A percentile compares a stretch with the other conserved stretches of the same genome.
These are phyloP conservation scores for Trametes pubescens DNA, from an alignment of 1,284 basidiomycete genomes.

Conservation along the genomic window DNA sequence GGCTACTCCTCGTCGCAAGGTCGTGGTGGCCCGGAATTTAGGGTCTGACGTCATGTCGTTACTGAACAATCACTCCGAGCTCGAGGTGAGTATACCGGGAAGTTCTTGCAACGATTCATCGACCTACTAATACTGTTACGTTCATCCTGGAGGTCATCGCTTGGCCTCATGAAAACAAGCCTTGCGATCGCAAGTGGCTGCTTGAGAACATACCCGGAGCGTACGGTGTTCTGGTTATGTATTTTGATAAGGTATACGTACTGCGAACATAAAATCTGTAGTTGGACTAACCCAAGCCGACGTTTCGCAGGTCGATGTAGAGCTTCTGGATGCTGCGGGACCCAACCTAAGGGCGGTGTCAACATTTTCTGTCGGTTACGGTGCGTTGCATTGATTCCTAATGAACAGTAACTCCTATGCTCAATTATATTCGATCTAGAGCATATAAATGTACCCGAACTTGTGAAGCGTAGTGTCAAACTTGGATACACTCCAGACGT, in stretches of 20 bases:
- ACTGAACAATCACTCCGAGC: slow-evolving; percentile 56
- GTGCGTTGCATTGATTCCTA: slow-evolving; percentile 49
- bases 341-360: slow-evolving; percentile 80
- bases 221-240: slow-evolving; percentile 70
- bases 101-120: background rate
- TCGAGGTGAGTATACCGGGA: slow-evolving; percentile 55
- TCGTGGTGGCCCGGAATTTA: slow-evolving; percentile 74
- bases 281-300: background rate
- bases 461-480: slow-evolving; percentile 73
- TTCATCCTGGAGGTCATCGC: slow-evolving; percentile 59
- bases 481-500: slow-evolving; percentile 94
- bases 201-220: slow-evolving; percentile 76
- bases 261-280: background rate
- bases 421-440: slow-evolving; percentile 57
- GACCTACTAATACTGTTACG: background rate
- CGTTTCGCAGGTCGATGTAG: slow-evolving; percentile 67
- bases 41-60: slow-evolving; percentile 77
- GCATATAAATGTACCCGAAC: slow-evolving; percentile 76
- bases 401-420: background rate
- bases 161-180: slow-evolving; percentile 69
- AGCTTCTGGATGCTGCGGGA: slow-evolving; percentile 78
- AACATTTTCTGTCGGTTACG: slow-evolving; percentile 91
- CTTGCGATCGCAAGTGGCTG: slow-evolving; percentile 80
- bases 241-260: slow-evolving; percentile 66
- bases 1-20: slow-evolving; percentile 48